Evolutionary conservation across 768 basidiomycete species (phyloP).

Genomic region (Sistotremastrum niveocremeum): DNA sequence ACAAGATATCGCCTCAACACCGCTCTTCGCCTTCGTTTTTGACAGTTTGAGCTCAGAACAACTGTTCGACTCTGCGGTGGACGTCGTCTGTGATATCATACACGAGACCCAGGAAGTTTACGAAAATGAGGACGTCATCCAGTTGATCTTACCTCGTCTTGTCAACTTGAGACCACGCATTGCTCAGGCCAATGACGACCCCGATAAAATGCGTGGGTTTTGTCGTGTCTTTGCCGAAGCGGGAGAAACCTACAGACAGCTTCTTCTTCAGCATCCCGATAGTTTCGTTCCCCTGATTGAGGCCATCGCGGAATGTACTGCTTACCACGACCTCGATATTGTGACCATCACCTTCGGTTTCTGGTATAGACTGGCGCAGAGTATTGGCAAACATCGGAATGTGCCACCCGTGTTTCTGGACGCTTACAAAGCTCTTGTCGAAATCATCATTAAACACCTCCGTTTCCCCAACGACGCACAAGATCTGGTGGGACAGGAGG

Average conservation of each 20-base stretch:
- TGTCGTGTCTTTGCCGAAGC: slow-evolving; percentile 94
- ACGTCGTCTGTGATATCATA: slow-evolving; percentile 85
- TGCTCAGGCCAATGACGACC: slow-evolving; percentile 50
- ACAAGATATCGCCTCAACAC: slow-evolving; percentile 50
- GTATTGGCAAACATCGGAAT: slow-evolving; percentile 61
- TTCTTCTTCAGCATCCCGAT: slow-evolving; percentile 80
- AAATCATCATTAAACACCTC: slow-evolving; percentile 76
- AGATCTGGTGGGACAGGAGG: slow-evolving; percentile 64
- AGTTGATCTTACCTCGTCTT: slow-evolving; percentile 78
- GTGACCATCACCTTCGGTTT: slow-evolving; percentile 96
- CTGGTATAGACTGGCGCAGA: slow-evolving; percentile 95
- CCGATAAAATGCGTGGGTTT: slow-evolving; percentile 79
- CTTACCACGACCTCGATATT: slow-evolving; percentile 87
- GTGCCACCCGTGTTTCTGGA: slow-evolving; percentile 67
- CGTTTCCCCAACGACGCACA: slow-evolving; percentile 73
- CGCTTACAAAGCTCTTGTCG: slow-evolving; percentile 75
- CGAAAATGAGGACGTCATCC: slow-evolving; percentile 81
- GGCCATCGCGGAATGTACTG: slow-evolving; percentile 86
- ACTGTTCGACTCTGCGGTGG: slow-evolving; percentile 88
- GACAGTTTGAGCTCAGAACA: slow-evolving; percentile 71
- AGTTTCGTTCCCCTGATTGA: slow-evolving; percentile 93
- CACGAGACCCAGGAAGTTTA: slow-evolving; percentile 98
- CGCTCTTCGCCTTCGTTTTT: slow-evolving; percentile 73
- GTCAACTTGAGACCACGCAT: slow-evolving; percentile 59
- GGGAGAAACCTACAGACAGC: slow-evolving; percentile 85